Conservation (phyloP, 495 filamentous ascomycete species). For the Xylaria palmicola region DNA sequence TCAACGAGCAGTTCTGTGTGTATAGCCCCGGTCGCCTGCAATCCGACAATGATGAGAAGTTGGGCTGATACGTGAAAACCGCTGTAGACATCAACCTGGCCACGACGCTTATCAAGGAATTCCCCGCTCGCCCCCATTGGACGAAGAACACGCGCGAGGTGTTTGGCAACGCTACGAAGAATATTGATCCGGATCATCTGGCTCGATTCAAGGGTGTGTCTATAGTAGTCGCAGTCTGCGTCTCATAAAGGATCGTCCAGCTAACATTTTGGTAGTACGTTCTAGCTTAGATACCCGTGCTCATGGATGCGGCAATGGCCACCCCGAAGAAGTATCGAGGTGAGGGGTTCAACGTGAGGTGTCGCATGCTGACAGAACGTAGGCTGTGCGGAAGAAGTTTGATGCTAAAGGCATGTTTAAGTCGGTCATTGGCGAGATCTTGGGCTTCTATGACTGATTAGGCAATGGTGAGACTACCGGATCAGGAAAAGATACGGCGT, state of each 20-base stretch:
- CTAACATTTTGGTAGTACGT: constrained; percentile 12
- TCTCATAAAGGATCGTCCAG: neutral
- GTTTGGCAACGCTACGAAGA: constrained; percentile 41
- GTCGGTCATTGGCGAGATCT: constrained; percentile 46
- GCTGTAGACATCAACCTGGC: constrained; percentile 40
- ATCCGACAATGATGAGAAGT: neutral
- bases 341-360: neutral
- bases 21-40: neutral
- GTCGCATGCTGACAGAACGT: neutral
- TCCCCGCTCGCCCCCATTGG: constrained; percentile 51
- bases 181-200: constrained; percentile 46
- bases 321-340: neutral
- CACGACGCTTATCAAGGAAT: constrained; percentile 48
- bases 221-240: neutral
- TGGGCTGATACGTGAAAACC: constrained; percentile 9
- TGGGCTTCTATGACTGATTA: constrained; percentile 37
- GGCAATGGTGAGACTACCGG: neutral
- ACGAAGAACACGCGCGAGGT: constrained; percentile 53
- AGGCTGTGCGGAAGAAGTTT: constrained; percentile 31
- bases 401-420: constrained; percentile 48
- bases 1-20: constrained; percentile 51
- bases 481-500: neutral
- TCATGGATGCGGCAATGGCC: neutral
- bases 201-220: constrained; percentile 44
- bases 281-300: neutral